These are phyloP conservation scores for Phytophthora tubulina DNA, from an alignment of 352 stramenopile species.

Conservation along the genomic window DNA sequence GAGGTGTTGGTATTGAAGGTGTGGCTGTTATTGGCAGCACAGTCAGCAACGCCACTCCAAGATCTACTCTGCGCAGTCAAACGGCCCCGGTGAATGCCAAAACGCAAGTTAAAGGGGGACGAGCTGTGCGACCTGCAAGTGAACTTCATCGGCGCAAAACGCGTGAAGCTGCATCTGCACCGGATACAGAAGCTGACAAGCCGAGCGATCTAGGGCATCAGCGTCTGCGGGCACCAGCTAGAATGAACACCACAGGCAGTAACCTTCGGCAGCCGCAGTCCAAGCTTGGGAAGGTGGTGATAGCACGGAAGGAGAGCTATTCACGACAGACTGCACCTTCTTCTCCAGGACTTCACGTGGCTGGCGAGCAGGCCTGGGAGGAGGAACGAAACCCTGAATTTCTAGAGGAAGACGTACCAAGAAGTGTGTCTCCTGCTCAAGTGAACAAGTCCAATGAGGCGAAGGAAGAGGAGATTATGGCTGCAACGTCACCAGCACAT, in stretches of 20 bases:
- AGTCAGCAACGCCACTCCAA: neutral
- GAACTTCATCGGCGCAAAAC: constrained; percentile 12
- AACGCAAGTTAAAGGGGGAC: constrained; percentile 5
- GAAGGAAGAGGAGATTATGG: constrained; percentile 1
- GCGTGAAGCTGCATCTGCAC: neutral
- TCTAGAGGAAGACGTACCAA: neutral
- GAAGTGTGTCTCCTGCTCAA: constrained; percentile 9
- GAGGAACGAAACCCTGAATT: neutral
- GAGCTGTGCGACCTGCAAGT: constrained; percentile 11
- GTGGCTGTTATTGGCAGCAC: constrained; percentile 9
- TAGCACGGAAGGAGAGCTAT: neutral
- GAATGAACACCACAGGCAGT: constrained; percentile 18
- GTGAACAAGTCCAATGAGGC: neutral
- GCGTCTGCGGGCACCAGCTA: constrained; percentile 19
- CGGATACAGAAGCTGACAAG: neutral
- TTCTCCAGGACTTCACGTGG: neutral
- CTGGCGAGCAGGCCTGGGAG: neutral
- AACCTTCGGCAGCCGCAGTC: constrained; percentile 24
- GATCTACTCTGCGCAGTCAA: constrained; percentile 24
- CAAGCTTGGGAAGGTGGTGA: constrained; percentile 8
- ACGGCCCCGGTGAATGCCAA: constrained; percentile 28
- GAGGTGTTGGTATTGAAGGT: constrained; percentile 6
- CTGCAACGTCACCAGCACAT: neutral
- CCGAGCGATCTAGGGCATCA: neutral
- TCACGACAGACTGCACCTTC: neutral